Evolutionary conservation across 441 rosid genomes (phyloP).

Genomic region (Bruguiera hainesii): DNA sequence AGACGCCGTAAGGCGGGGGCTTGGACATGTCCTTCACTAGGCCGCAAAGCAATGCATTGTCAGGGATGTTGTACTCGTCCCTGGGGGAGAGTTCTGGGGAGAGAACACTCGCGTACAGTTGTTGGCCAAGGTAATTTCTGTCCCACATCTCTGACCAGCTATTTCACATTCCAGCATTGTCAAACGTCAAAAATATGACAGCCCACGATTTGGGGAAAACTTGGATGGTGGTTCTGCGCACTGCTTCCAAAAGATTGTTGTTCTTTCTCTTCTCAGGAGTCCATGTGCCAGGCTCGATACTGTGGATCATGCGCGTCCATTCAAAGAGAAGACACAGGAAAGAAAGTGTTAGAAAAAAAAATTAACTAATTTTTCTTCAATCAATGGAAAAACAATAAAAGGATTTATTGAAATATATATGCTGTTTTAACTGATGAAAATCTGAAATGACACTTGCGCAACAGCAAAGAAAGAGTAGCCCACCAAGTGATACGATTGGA

Average conservation of each 20-base stretch:
- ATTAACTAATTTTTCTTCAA: not conserved
- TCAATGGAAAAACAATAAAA: not conserved
- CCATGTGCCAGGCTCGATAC: slow-evolving; percentile 65
- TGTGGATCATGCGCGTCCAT: slow-evolving; percentile 5
- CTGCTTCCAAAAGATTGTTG: slow-evolving; percentile 72
- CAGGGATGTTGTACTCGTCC: slow-evolving; percentile 74
- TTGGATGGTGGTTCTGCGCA: slow-evolving; percentile 74
- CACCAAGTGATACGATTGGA: slow-evolving; percentile 55
- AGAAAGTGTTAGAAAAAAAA: too few relatives aligned
- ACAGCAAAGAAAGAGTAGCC: slow-evolving; percentile 72
- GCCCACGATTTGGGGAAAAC: slow-evolving; percentile 82
- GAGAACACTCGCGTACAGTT: slow-evolving; percentile 53
- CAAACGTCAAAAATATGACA: slow-evolving; percentile 63
- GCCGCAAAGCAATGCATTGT: slow-evolving; percentile 50
- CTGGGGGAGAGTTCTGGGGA: slow-evolving; percentile 61
- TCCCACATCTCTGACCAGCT: slow-evolving; percentile 62
- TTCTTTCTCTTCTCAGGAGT: slow-evolving; percentile 57
- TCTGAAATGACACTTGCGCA: slow-evolving; percentile 34
- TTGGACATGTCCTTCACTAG: slow-evolving; percentile 51
- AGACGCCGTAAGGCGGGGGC: slow-evolving; percentile 29
- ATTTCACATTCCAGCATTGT: slow-evolving; percentile 89
- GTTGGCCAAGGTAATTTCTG: slow-evolving; percentile 63
- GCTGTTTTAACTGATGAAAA: too few relatives aligned
- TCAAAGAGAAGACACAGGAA: too few relatives aligned
- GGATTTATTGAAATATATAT: not conserved